Conservation (phyloP, 768 basidiomycete genomes). For the Termitomyces sp. region DNA sequence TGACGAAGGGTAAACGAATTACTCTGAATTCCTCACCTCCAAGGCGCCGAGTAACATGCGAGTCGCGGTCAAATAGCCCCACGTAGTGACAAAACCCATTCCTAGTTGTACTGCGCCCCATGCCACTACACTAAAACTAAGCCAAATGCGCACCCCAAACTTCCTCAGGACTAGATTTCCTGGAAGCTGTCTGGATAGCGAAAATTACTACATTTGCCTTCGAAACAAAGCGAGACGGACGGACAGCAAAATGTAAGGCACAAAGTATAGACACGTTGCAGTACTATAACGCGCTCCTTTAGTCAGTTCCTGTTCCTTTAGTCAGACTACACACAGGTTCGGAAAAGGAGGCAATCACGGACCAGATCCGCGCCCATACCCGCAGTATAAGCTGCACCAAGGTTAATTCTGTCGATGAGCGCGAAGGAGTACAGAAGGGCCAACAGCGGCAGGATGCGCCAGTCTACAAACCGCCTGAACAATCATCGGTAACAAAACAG, state of each 20-base stretch:
- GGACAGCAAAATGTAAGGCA: constrained; percentile 42
- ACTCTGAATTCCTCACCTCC: constrained; percentile 27
- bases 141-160: constrained; percentile 42
- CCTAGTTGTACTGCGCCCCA: constrained; percentile 43
- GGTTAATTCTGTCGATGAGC: constrained; percentile 41
- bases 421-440: constrained; percentile 38
- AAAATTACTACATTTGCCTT: constrained; percentile 2
- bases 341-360: not conserved
- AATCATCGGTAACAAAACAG: not conserved
- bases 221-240: constrained; percentile 12
- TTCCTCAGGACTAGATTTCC: constrained; percentile 40
- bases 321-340: constrained; percentile 6
- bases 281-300: constrained; percentile 36
- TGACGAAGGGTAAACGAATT: not conserved
- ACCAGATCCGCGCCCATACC: constrained; percentile 41
- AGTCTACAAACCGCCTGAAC: constrained; percentile 37
- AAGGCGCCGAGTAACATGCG: constrained; percentile 42
- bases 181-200: constrained; percentile 36
- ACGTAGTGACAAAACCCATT: constrained; percentile 42
- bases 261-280: constrained; percentile 39
- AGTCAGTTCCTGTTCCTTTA: constrained; percentile 23
- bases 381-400: constrained; percentile 39
- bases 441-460: constrained; percentile 39
- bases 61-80: constrained; percentile 36
- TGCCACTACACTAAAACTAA: constrained; percentile 35